These are phyloP conservation scores for Exophiala oligosperma DNA, from an alignment of 2,329 filamentous ascomycete species.

Conservation along the genomic window DNA sequence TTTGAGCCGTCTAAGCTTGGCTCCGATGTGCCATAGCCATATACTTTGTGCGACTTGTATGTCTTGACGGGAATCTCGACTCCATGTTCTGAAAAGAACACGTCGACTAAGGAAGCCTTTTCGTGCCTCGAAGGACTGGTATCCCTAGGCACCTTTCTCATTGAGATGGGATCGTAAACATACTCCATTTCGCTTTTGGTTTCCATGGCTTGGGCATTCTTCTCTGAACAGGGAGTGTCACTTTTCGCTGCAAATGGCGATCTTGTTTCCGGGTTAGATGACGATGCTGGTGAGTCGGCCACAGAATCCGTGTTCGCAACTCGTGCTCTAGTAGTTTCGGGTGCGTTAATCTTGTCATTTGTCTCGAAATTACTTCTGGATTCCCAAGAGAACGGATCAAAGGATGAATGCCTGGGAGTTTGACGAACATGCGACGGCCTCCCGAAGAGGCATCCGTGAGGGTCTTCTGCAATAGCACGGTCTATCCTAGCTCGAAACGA, in stretches of 20 bases:
- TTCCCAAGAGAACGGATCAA: conserved; percentile 35
- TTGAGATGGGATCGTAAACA: conserved; percentile 45
- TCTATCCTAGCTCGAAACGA: conserved; percentile 38
- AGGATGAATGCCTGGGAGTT: conserved; percentile 25
- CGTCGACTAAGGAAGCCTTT: conserved; percentile 19
- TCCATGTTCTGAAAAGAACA: conserved; percentile 26
- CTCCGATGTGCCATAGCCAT: conserved; percentile 20
- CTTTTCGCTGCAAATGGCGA: background rate
- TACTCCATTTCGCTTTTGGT: conserved; percentile 22
- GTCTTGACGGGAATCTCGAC: conserved; percentile 29
- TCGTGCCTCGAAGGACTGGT: background rate
- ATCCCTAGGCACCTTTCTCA: conserved; percentile 37
- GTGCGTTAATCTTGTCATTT: no score
- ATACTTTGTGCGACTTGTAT: conserved; percentile 25
- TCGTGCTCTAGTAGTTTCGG: no score
- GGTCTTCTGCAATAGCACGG: conserved; percentile 37
- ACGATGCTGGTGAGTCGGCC: no score
- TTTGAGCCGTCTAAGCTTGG: background rate
- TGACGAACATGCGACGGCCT: conserved; percentile 31
- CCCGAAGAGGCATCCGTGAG: conserved; percentile 43
- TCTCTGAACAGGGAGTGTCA: background rate
- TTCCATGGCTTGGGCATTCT: no score
- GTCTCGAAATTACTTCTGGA: conserved; percentile 19
- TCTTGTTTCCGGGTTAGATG: background rate
- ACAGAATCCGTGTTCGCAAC: no score